Evolutionary conservation across 2,329 filamentous ascomycete genomes (phyloP).

Genomic region (Pseudophaeomoniella oleicola): DNA sequence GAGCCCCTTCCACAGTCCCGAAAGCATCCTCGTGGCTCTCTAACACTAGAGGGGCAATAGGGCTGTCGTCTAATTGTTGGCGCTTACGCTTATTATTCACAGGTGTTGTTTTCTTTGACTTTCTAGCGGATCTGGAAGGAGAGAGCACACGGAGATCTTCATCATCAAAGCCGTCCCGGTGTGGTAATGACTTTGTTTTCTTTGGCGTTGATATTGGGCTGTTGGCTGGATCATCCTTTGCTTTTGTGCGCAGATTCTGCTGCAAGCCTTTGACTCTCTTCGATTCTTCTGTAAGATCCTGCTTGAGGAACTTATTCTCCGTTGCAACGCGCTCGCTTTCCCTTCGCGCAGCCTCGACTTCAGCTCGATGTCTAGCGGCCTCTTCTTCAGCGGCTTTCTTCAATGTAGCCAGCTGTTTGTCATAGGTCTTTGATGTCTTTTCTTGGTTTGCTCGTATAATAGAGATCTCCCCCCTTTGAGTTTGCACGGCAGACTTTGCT

Average conservation of each 20-base stretch:
- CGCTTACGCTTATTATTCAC: conserved; percentile 45
- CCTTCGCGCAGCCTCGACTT: conserved; percentile 37
- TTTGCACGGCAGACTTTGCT: conserved; percentile 26
- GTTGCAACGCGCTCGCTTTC: conserved; percentile 43
- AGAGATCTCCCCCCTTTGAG: conserved; percentile 45
- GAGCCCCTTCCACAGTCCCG: background rate
- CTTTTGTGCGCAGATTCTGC: conserved; percentile 20
- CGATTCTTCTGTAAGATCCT: conserved; percentile 43
- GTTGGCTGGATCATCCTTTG: conserved; percentile 18
- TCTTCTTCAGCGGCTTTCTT: conserved; percentile 40
- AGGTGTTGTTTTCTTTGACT: conserved; percentile 35
- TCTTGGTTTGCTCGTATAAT: conserved; percentile 45
- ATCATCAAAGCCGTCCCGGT: conserved; percentile 51
- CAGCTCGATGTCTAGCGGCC: conserved; percentile 35
- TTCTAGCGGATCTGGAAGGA: conserved; percentile 32
- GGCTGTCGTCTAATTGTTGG: conserved; percentile 34
- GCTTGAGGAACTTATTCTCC: conserved; percentile 44
- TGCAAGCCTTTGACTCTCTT: conserved; percentile 29
- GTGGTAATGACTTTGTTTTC: conserved; percentile 30
- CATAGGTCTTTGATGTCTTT: conserved; percentile 37
- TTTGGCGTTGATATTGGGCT: conserved; percentile 32
- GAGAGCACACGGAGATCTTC: conserved; percentile 42
- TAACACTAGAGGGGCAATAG: conserved; percentile 29
- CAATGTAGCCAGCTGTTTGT: conserved; percentile 35
- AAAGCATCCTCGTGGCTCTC: conserved; percentile 14